Base-by-base conservation (phyloP, 305 asterid genomes). In the Ilex paraguariensis region DNA sequence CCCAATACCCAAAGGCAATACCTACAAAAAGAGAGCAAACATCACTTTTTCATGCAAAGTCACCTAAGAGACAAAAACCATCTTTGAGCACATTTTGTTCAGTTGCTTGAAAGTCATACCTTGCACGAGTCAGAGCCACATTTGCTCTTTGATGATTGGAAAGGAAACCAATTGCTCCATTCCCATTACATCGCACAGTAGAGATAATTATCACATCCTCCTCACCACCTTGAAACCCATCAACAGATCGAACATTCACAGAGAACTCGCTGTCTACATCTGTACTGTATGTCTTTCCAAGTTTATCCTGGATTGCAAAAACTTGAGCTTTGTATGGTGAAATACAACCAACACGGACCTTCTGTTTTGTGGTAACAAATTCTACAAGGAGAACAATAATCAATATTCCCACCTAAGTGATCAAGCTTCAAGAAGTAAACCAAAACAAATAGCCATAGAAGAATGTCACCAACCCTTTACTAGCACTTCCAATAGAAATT, bases 161-260 rank as follows among this genome's bases (percentile, higher is more conserved):
- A 31, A 88, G 86, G 65, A 88, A 88, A 31, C 96, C 96, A 16
- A 88, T 74, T 3, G 80, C 75, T 54, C 94, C 91, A 10, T 45
- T 73, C n/a, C 67, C 75, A 56, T 88, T 88, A 65, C 84, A 62
- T n/a, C 91, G 73, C 54, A 84, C 96, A 0, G 91, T 88, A 2
- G 96, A 90, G 31, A 87, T 71, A 59, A 90, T 81, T 6, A 90
- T 84, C 6, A 89, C 63, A 21, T 89, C 97, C 71, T 85, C 90
- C 79, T 90, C 95, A 3, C 95, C 90, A 7, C 97, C 97, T 80
- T 90, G 97, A 64, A 87, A 90, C 12, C 95, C 97, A 72, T 85
- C 97, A 6, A 87, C 85, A 0, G 95, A 77, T 0, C 85, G 76
- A 3, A 90, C 87, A 62, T 73, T 83, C 45, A 85, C 90, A 3